Evolutionary conservation across 768 basidiomycete species (phyloP).

Genomic region (Boletus rubroflammeus): DNA sequence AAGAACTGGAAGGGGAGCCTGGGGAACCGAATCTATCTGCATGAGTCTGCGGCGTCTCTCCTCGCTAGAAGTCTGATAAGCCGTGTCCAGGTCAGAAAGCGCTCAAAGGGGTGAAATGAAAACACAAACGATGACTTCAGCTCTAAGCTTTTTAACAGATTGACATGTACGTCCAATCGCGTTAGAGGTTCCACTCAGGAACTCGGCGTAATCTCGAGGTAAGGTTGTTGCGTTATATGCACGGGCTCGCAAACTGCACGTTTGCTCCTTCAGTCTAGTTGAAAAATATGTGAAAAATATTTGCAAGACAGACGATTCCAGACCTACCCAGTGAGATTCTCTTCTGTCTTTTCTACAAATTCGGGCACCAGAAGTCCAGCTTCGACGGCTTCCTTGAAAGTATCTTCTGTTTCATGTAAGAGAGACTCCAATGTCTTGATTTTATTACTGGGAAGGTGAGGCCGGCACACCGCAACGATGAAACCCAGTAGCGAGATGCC

Average conservation of each 20-base stretch:
- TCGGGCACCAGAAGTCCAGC: not conserved
- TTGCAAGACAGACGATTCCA: not conserved
- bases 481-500: not conserved
- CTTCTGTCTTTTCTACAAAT: not conserved
- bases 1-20: not conserved
- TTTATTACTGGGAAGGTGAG: not conserved
- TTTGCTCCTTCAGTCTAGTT: not conserved
- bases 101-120: not conserved
- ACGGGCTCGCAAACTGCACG: not conserved
- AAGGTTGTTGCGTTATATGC: not conserved
- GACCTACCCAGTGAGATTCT: not conserved
- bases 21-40: not conserved
- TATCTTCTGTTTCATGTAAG: not conserved
- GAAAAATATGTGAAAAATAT: no score
- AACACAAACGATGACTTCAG: conserved; percentile 1
- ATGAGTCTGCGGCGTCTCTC: not conserved
- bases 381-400: not conserved
- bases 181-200: not conserved
- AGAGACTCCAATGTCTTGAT: not conserved
- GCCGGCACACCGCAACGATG: not conserved
- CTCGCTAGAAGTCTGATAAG: not conserved
- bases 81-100: not conserved
- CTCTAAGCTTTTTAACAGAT: not conserved
- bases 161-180: not conserved
- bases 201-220: not conserved